These are phyloP conservation scores for Kazachstania africana DNA, from an alignment of 805 yeast genomes.

Conservation along the genomic window DNA sequence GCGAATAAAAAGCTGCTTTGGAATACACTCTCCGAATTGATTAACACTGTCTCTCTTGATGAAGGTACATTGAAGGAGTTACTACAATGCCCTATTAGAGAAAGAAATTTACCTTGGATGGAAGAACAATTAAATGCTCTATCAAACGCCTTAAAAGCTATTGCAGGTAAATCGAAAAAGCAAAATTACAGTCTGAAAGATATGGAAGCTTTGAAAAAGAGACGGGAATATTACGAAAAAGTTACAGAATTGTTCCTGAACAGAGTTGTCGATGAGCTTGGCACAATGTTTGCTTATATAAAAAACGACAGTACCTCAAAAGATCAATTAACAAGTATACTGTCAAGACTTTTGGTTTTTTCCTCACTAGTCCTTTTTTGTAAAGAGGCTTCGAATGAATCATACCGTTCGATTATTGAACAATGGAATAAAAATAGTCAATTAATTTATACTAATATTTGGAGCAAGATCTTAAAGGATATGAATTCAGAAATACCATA, in stretches of 20 bases:
- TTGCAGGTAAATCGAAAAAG: constrained; percentile 36
- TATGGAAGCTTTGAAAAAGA: constrained; percentile 64
- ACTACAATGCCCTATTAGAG: constrained; percentile 36
- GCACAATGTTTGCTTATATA: constrained; percentile 30
- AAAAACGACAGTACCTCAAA: constrained; percentile 22
- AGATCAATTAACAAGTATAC: constrained; percentile 20
- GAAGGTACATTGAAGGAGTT: constrained; percentile 40
- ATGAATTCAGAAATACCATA: constrained; percentile 1
- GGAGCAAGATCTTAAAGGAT: constrained; percentile 7
- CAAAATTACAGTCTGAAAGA: constrained; percentile 39
- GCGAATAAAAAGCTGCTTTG: constrained; percentile 69
- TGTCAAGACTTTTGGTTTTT: constrained; percentile 33
- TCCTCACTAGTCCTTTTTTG: constrained; percentile 45
- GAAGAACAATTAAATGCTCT: constrained; percentile 48
- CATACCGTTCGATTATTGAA: constrained; percentile 33
- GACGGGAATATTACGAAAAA: constrained; percentile 45
- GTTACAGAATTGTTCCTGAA: constrained; percentile 40
- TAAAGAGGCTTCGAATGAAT: constrained; percentile 40
- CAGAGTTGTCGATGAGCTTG: constrained; percentile 35
- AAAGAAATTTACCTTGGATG: constrained; percentile 33
- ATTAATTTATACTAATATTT: constrained; percentile 25
- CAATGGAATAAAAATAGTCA: constrained; percentile 30
- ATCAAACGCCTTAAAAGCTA: constrained; percentile 53
- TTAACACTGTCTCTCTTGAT: constrained; percentile 60
- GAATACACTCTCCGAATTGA: constrained; percentile 54